Conservation (phyloP, 1,139 yeast species). For the Sugiyamaella novakii region DNA sequence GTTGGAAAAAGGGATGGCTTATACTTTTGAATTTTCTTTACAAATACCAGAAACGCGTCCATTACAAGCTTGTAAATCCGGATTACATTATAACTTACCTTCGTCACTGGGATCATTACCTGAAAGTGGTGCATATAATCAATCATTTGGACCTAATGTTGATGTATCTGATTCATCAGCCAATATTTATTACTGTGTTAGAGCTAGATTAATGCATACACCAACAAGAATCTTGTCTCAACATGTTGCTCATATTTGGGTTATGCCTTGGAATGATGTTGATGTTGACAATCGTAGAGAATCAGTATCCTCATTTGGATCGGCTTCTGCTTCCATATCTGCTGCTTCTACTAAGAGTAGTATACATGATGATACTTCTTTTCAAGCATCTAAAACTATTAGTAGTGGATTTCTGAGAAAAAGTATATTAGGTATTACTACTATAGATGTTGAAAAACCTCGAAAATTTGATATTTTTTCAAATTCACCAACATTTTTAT, state of each 20-base stretch:
- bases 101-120: slow-evolving; percentile 20
- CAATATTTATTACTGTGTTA: slow-evolving; percentile 13
- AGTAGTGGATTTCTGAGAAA: slow-evolving; percentile 9
- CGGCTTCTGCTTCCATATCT: slow-evolving; percentile 4
- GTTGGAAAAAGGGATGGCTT: slow-evolving; percentile 17
- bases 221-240: slow-evolving; percentile 11
- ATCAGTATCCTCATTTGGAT: slow-evolving; percentile 8
- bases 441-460: slow-evolving; percentile 12
- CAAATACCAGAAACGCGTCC: slow-evolving; percentile 22
- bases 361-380: background rate
- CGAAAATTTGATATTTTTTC: slow-evolving; percentile 6
- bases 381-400: slow-evolving; percentile 9
- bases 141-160: slow-evolving; percentile 10
- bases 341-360: slow-evolving; percentile 1
- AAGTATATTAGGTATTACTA: background rate
- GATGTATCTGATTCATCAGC: slow-evolving; percentile 20
- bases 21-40: slow-evolving; percentile 22
- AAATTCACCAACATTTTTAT: slow-evolving; percentile 4
- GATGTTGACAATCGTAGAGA: background rate
- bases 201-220: slow-evolving; percentile 16
- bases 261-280: slow-evolving; percentile 1
- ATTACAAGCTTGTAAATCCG: slow-evolving; percentile 18
- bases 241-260: slow-evolving; percentile 12
- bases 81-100: slow-evolving; percentile 16
- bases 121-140: slow-evolving; percentile 7